Percentiles rank a stretch among this genome's conserved stretches.
Conservation (phyloP, 2,329 filamentous ascomycete genomes). For the Phialophora macrospora region DNA sequence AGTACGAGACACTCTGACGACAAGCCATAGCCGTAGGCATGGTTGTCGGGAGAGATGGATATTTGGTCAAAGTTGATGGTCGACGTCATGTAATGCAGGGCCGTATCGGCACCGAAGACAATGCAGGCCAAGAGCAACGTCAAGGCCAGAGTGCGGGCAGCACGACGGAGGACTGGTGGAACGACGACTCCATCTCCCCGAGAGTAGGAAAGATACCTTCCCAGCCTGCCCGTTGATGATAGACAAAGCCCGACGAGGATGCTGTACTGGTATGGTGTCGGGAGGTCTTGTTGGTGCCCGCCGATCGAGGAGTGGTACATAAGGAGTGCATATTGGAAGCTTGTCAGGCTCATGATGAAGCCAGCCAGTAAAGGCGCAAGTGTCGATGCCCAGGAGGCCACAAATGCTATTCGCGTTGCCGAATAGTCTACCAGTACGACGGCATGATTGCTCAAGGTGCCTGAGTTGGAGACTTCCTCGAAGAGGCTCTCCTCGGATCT, state of each 20-base stretch:
- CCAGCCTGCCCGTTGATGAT: slow-evolving; percentile 34
- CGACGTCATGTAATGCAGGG: slow-evolving; percentile 34
- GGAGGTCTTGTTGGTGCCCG: slow-evolving; percentile 28
- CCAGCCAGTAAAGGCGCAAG: slow-evolving; percentile 36
- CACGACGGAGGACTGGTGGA: slow-evolving; percentile 32
- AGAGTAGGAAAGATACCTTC: slow-evolving; percentile 35
- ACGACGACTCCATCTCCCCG: slow-evolving; percentile 21
- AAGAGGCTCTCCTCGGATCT: slow-evolving; percentile 29
- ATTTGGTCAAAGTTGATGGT: slow-evolving; percentile 32
- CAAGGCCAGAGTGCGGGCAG: slow-evolving; percentile 27
- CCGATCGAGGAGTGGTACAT: slow-evolving; percentile 29
- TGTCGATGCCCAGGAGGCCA: slow-evolving; percentile 36
- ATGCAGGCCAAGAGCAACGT: slow-evolving; percentile 30
- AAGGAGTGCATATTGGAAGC: slow-evolving; percentile 23
- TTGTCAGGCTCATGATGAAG: slow-evolving; percentile 36
- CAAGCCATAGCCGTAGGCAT: slow-evolving; percentile 31
- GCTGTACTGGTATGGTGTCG: slow-evolving; percentile 38
- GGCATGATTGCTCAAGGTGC: slow-evolving; percentile 21
- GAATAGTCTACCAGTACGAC: slow-evolving; percentile 38
- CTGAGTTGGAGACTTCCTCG: slow-evolving; percentile 24
- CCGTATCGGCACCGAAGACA: slow-evolving; percentile 34
- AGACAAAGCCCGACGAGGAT: slow-evolving; percentile 36
- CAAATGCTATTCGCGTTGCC: slow-evolving; percentile 37
- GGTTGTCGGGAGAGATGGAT: slow-evolving; percentile 10
- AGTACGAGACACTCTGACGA: slow-evolving; percentile 32